Conservation (phyloP, 108 stramenopile genomes). For the Fistulifera pelliculosa region DNA sequence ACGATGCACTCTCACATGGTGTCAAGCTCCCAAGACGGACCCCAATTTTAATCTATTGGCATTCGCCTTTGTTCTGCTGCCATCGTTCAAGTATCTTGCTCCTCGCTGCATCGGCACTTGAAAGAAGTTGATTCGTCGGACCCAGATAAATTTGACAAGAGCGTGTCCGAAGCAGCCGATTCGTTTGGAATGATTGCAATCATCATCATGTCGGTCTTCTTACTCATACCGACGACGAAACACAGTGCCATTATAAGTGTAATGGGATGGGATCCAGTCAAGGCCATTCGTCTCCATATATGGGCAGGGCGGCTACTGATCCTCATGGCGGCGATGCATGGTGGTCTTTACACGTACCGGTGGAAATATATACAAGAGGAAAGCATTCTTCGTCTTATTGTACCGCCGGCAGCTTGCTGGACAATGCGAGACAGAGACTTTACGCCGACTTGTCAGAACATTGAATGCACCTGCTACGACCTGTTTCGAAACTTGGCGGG, state of each 20-base stretch:
- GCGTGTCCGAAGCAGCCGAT: constrained; percentile 24
- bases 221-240: constrained; percentile 38
- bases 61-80: constrained; percentile 13
- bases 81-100: constrained; percentile 11
- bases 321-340: constrained; percentile 25
- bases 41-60: constrained; percentile 4
- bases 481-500: constrained; percentile 44
- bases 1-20: background rate
- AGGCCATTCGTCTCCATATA: constrained; percentile 31
- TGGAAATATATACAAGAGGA: constrained; percentile 9
- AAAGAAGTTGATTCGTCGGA: constrained; percentile 2
- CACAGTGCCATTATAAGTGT: constrained; percentile 32
- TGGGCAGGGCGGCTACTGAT: constrained; percentile 40
- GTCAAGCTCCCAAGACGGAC: constrained; percentile 4
- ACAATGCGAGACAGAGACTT: constrained; percentile 14
- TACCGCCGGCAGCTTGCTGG: constrained; percentile 38
- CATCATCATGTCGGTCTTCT: constrained; percentile 18
- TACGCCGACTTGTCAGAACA: constrained; percentile 23
- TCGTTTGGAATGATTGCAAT: constrained; percentile 38
- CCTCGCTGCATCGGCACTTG: constrained; percentile 17
- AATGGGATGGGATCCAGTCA: constrained; percentile 28
- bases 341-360: constrained; percentile 23
- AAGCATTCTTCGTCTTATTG: constrained; percentile 11
- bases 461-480: constrained; percentile 40
- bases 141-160: constrained; percentile 3